phyloP scores from a whole-genome alignment of 257 asterid genomes.

The Marsdenia floribunda region DNA sequence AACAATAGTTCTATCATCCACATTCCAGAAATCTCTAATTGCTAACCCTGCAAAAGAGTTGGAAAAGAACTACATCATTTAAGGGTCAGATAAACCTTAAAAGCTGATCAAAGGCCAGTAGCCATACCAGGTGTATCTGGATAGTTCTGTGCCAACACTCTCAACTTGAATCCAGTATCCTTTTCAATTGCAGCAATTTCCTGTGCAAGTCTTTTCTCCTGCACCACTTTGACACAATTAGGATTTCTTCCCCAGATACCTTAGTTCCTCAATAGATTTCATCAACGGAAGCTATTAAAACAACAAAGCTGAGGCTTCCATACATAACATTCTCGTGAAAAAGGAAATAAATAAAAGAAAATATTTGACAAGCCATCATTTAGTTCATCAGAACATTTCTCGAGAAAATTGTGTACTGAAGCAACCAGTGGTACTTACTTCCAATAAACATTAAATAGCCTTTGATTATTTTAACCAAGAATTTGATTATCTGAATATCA shows the following conservation, averaged over 20 bases:
- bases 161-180: constrained; percentile 79
- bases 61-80: background rate
- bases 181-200: constrained; percentile 76
- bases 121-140: constrained; percentile 85
- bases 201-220: constrained; percentile 70
- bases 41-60: constrained; percentile 59
- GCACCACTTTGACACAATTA: constrained; percentile 20
- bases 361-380: background rate
- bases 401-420: background rate
- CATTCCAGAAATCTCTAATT: constrained; percentile 82
- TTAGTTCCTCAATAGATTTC: background rate
- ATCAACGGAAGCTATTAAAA: background rate
- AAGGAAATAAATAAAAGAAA: no score
- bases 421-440: background rate
- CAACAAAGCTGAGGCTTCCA: background rate
- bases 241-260: constrained; percentile 8
- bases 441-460: background rate
- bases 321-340: background rate
- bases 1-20: constrained; percentile 81
- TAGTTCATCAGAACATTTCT: background rate
- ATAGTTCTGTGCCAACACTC: constrained; percentile 89
- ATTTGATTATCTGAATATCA: background rate
- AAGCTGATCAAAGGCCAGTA: constrained; percentile 5
- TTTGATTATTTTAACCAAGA: background rate
- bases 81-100: background rate